Conservation (phyloP, 495 filamentous ascomycete genomes). For the Podospora tetraspora region DNA sequence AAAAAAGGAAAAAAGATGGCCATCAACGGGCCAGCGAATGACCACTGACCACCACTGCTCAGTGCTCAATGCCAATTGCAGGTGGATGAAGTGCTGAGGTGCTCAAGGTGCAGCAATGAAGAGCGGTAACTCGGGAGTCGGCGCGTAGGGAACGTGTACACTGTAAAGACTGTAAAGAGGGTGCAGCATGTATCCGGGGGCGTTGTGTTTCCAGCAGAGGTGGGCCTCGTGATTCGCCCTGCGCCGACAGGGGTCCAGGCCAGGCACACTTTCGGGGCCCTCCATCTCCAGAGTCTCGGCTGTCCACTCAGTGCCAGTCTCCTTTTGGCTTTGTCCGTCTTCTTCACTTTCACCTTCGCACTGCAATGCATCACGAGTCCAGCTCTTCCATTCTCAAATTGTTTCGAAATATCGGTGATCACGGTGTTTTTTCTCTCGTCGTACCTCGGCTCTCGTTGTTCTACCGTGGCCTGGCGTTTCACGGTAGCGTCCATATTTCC, state of each 20-base stretch:
- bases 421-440: background rate
- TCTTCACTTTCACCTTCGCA: background rate
- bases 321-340: background rate
- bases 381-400: background rate
- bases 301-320: background rate
- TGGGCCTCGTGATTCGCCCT: background rate
- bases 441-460: background rate
- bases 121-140: constrained; percentile 11
- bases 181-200: constrained; percentile 9
- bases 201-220: constrained; percentile 7
- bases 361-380: background rate
- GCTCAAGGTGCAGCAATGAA: background rate
- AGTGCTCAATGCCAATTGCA: background rate
- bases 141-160: constrained; percentile 21
- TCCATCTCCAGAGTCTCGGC: too few relatives aligned
- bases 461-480: background rate
- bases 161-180: constrained; percentile 19
- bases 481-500: background rate
- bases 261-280: too few relatives aligned
- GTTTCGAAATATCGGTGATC: background rate
- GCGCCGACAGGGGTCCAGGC: background rate
- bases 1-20: background rate
- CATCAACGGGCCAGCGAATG: constrained; percentile 11
- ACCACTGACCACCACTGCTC: background rate
- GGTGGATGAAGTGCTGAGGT: background rate